Conservation (phyloP, 441 rosid genomes). For the Eutrema salsugineum region DNA sequence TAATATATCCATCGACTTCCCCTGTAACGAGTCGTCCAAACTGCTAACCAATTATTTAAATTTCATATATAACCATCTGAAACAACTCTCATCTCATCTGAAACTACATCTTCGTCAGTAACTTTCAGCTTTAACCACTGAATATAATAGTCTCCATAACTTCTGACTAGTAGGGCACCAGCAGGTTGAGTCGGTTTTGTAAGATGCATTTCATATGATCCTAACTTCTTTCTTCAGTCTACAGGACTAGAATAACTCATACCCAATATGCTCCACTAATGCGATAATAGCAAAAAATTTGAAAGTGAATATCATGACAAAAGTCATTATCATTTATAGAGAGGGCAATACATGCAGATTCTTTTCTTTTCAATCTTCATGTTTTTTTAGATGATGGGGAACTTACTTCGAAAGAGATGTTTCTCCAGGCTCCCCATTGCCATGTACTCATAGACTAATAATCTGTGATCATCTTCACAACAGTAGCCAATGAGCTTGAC, state of each 20-base stretch:
- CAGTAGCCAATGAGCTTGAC: constrained; percentile 98
- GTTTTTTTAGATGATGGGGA: background rate
- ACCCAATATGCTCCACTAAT: no score
- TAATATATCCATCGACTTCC: background rate
- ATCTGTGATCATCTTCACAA: constrained; percentile 95
- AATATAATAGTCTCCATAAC: no score
- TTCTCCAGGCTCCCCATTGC: constrained; percentile 93
- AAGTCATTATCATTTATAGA: no score
- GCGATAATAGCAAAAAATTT: no score
- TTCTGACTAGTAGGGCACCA: no score
- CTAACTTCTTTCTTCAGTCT: no score
- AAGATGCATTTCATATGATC: no score
- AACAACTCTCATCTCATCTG: background rate
- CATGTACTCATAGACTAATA: constrained; percentile 95
- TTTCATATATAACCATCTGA: background rate
- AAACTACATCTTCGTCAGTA: background rate
- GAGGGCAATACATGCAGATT: background rate
- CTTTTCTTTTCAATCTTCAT: background rate
- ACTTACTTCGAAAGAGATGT: constrained; percentile 80
- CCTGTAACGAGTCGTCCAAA: background rate
- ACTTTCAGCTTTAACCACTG: no score
- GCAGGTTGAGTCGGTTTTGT: no score
- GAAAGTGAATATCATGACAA: no score
- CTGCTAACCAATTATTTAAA: no score
- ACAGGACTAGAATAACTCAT: no score